Evolutionary conservation across 2,329 filamentous ascomycete species (phyloP).

Genomic region (Furcasterigmium furcatum): DNA sequence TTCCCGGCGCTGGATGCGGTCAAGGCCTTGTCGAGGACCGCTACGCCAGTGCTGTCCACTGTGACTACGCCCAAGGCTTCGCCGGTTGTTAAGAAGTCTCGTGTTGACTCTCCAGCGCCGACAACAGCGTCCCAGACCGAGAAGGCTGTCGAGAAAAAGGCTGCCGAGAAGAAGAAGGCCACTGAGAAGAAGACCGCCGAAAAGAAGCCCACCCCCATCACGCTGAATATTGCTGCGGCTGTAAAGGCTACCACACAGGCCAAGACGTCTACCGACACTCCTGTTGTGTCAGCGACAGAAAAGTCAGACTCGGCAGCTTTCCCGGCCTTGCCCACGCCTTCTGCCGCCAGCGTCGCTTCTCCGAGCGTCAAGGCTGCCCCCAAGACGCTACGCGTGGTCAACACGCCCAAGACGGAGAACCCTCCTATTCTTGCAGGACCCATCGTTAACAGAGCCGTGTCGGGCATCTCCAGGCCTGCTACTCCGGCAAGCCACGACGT

Average conservation of each 20-base stretch:
- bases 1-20: constrained; percentile 56
- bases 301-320: constrained; percentile 37
- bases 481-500: constrained; percentile 72
- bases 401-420: constrained; percentile 60
- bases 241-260: constrained; percentile 27
- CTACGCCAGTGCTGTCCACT: constrained; percentile 25
- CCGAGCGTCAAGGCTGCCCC: constrained; percentile 49
- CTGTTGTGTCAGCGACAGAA: constrained; percentile 20
- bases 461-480: constrained; percentile 55
- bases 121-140: constrained; percentile 14
- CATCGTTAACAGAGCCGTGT: constrained; percentile 29
- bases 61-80: constrained; percentile 30
- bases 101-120: constrained; percentile 14
- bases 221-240: constrained; percentile 48
- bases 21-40: constrained; percentile 27
- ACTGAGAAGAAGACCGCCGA: too few relatives aligned
- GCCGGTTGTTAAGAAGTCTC: constrained; percentile 27
- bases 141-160: too few relatives aligned
- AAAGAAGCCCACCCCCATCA: constrained; percentile 36
- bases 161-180: too few relatives aligned
- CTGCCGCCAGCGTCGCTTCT: constrained; percentile 40
- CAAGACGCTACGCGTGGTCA: constrained; percentile 68
- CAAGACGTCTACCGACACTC: constrained; percentile 19
- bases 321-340: constrained; percentile 47
- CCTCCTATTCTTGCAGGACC: constrained; percentile 29